Conservation (phyloP, 306 rosid species). For the Malus sylvestris region DNA sequence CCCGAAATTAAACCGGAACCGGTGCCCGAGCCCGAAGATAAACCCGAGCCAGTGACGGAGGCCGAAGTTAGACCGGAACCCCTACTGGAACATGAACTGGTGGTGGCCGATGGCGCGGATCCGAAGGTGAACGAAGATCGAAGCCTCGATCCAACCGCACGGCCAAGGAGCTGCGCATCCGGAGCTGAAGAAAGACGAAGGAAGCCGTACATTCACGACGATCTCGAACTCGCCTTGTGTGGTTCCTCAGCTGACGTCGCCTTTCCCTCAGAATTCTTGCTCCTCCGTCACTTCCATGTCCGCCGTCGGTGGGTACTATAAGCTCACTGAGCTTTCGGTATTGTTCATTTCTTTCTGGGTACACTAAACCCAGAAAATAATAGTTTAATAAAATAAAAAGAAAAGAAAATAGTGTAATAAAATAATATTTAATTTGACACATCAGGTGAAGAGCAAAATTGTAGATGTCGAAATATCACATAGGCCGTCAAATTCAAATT, state of each 20-base stretch:
- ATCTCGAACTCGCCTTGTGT: not conserved
- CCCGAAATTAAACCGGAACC: not conserved
- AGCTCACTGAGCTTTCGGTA: not conserved
- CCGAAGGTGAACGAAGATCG: slow-evolving; percentile 18
- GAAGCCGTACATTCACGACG: slow-evolving; percentile 93
- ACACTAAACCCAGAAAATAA: not conserved
- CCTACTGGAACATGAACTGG: slow-evolving; percentile 2
- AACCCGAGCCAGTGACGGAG: not conserved
- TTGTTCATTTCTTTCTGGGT: not conserved
- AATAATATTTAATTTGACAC: too few relatives aligned
- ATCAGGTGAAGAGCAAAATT: rapidly evolving
- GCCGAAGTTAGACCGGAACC: not conserved
- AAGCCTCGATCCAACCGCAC: slow-evolving; percentile 27
- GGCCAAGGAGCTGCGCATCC: slow-evolving; percentile 23
- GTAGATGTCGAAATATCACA: rapidly evolving
- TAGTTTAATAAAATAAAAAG: too few relatives aligned
- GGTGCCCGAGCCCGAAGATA: slow-evolving; percentile 2
- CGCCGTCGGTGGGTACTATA: slow-evolving; percentile 54
- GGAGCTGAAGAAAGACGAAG: slow-evolving; percentile 69
- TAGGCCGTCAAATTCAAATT: too few relatives aligned
- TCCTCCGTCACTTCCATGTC: slow-evolving; percentile 39
- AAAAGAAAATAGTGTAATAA: too few relatives aligned
- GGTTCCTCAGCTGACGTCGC: too few relatives aligned
- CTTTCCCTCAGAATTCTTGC: too few relatives aligned
- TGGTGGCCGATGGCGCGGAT: slow-evolving; percentile 25